A percentile compares a stretch with the other conserved stretches of the same genome.
phyloP scores from a whole-genome alignment of 2,329 filamentous ascomycete genomes.

The Fusarium sarcochroum region DNA sequence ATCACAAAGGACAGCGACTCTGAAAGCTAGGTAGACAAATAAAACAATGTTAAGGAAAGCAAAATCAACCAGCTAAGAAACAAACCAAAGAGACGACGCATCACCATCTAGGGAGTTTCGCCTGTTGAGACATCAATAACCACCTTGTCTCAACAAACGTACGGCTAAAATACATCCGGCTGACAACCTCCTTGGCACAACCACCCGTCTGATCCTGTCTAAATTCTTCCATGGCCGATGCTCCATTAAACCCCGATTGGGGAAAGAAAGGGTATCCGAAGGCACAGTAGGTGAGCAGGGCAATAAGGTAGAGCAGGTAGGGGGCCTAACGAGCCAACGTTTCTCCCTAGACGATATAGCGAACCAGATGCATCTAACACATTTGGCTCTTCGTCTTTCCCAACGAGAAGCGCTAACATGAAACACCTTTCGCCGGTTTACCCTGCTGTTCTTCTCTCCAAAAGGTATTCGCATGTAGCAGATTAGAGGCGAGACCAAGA shows the following conservation, averaged over 20 bases:
- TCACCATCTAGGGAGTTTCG: constrained; percentile 50
- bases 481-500: constrained; percentile 31
- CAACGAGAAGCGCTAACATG: constrained; percentile 29
- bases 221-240: constrained; percentile 51
- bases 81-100: constrained; percentile 52
- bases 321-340: constrained; percentile 27
- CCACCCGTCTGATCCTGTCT: constrained; percentile 53
- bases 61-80: constrained; percentile 59
- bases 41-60: constrained; percentile 50
- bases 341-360: constrained; percentile 50
- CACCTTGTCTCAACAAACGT: constrained; percentile 52
- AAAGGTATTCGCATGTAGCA: constrained; percentile 33
- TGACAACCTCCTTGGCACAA: constrained; percentile 47
- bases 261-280: constrained; percentile 48
- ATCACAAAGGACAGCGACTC: background rate
- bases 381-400: constrained; percentile 38
- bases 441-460: constrained; percentile 43
- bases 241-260: constrained; percentile 50
- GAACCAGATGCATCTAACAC: constrained; percentile 47
- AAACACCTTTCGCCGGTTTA: constrained; percentile 40
- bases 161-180: constrained; percentile 58
- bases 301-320: constrained; percentile 36
- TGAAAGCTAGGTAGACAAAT: constrained; percentile 40
- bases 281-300: constrained; percentile 45
- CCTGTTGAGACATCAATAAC: constrained; percentile 52